Evolutionary conservation across 208 protist genomes (phyloP).

Genomic region (Crithidia brevicula): DNA sequence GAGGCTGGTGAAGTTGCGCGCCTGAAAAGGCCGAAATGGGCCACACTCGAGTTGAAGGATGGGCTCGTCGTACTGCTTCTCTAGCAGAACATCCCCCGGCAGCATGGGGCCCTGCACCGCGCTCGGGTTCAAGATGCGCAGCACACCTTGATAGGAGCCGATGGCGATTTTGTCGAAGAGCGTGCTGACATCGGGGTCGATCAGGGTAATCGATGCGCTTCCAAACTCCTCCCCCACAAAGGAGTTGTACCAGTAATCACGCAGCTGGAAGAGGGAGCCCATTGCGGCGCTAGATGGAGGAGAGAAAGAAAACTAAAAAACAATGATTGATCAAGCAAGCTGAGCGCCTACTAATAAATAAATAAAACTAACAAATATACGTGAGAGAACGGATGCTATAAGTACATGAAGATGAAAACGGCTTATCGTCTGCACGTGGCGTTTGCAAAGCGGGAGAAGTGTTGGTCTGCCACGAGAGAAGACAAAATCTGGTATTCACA

Average conservation of each 20-base stretch:
- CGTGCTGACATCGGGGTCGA: conserved; percentile 77
- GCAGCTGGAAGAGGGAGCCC: conserved; percentile 92
- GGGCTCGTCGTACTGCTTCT: conserved; percentile 85
- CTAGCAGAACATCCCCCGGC: conserved; percentile 77
- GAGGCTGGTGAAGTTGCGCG: conserved; percentile 46
- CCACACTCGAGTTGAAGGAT: conserved; percentile 89
- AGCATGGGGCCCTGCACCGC: conserved; percentile 50
- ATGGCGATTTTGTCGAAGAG: conserved; percentile 67
- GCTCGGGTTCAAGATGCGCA: conserved; percentile 82
- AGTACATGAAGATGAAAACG: too few relatives aligned
- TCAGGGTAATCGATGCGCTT: conserved; percentile 56
- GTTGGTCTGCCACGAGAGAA: too few relatives aligned
- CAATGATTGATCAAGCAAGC: too few relatives aligned
- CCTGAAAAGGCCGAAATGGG: conserved; percentile 54
- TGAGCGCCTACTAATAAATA: too few relatives aligned
- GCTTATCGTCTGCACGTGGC: too few relatives aligned
- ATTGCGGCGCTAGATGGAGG: conserved; percentile 38
- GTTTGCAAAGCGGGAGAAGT: too few relatives aligned
- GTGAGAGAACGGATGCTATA: too few relatives aligned
- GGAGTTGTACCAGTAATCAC: conserved; percentile 89
- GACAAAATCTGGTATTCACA: too few relatives aligned
- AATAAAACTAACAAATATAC: too few relatives aligned
- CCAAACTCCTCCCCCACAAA: conserved; percentile 86
- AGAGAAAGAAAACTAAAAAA: conserved; percentile 16
- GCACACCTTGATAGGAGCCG: conserved; percentile 85